phyloP scores from a whole-genome alignment of 2,329 filamentous ascomycete species.

The Fusarium praegraminearum region DNA sequence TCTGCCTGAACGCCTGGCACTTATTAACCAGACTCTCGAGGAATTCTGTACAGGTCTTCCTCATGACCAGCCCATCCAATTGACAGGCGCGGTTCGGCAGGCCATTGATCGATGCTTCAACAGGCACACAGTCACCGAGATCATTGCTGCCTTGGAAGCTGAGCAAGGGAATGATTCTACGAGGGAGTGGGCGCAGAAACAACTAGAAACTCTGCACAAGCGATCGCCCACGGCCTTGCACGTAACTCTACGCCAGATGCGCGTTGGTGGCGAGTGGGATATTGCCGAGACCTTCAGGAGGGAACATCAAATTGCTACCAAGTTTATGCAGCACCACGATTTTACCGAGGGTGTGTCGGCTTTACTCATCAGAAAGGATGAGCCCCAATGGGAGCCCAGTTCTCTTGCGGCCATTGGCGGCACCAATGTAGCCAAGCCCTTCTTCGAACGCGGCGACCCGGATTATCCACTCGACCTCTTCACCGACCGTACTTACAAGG shows the following conservation, averaged over 20 bases:
- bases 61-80: conserved; percentile 73
- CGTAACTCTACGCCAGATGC: conserved; percentile 87
- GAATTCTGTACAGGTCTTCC: conserved; percentile 92
- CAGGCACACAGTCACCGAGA: conserved; percentile 74
- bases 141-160: conserved; percentile 75
- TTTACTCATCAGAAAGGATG: conserved; percentile 76
- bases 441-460: conserved; percentile 67
- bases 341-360: conserved; percentile 93
- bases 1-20: conserved; percentile 70
- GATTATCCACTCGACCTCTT: conserved; percentile 66
- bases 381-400: conserved; percentile 81
- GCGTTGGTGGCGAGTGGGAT: conserved; percentile 78
- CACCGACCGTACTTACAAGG: conserved; percentile 70
- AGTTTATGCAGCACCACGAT: conserved; percentile 92
- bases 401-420: conserved; percentile 74
- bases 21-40: conserved; percentile 89
- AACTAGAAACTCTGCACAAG: conserved; percentile 77
- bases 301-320: conserved; percentile 84
- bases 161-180: conserved; percentile 59
- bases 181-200: conserved; percentile 81
- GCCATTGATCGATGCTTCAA: conserved; percentile 89
- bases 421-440: conserved; percentile 70
- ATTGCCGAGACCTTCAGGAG: conserved; percentile 87
- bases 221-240: conserved; percentile 89
- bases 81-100: conserved; percentile 77